Evolutionary conservation across 73 alveolate genomes (phyloP), one percentile per base, ranked within the genome.

Genomic region (Loxodes magnus): DNA sequence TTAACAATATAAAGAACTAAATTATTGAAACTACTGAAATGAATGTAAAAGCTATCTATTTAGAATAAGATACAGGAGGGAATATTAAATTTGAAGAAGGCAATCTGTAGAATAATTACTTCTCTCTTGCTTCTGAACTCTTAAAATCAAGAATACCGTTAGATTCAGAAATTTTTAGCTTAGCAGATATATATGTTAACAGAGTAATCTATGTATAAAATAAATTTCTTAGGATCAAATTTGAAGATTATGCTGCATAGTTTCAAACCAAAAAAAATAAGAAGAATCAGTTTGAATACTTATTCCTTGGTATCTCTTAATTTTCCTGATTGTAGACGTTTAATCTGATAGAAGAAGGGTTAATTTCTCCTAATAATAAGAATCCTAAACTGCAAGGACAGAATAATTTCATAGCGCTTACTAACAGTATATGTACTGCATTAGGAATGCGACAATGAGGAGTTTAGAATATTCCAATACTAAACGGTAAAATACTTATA

Each of bases 61-160:
- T 88, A 6, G 94, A 80, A 51, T 56, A 74, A 28, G 88, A 80
- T 51, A 80, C 94, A 7, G 94, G 94, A 10, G 88, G 94, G 0
- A 80, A 80, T 48, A 74, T 80, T 24, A 69, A 67, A 51, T 62
- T 51, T 20, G 68, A 51, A 67, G 81, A 74, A 28, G 87, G 77
- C 12, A 74, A 74, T 43, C 43, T 56, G 4, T 66, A 51, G 43
- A 61, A 74, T 41, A 74, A 65, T 34, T 74, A 77, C 81, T 66
- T 43, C 50, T 51, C 20, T 22, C 44, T 67, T 15, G 65, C 81
- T 42, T 67, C 35, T 12, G 80, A 74, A 43, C 49, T 66, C 2
- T 46, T 74, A 3, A 53, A 49, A 6, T 56, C 77, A 3, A 65
- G 87, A 39, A 56, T 66, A 17, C 56, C 55, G 30, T 24, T 29